Base-by-base conservation (phyloP, 2,329 filamentous ascomycete genomes). In the Penicillium thymicola region DNA sequence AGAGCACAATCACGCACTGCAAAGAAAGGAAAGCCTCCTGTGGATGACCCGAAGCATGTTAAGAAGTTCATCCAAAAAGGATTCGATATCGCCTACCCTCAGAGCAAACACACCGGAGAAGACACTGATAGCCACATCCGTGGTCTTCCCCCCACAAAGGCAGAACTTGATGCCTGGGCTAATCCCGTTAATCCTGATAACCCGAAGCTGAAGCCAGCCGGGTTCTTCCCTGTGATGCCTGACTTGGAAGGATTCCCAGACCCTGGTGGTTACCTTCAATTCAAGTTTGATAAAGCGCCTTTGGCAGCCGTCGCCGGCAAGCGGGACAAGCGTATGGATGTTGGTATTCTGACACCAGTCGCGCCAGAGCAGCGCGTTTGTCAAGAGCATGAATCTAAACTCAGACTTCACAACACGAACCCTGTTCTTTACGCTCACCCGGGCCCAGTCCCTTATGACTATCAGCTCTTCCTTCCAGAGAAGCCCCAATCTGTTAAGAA, bases 31-130 rank as follows among this genome's bases (percentile, higher is more conserved):
- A 76, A 75, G 59, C 63, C 65, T 37, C 75, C 67, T 9, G 75
- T 74, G 59, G 84, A 87, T 59, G 83, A 87, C 64, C 84, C 84
- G 0, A 76, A 80, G 55, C 82, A 85, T 64, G 82, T 87, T 65
- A 79, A 85, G 63, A 79, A 84, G 60, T 80, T 83, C 60, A 81
- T 86, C 48, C 72, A 82, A 57, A 87, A 87, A 66, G 83, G 83
- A 54, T 88, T 87, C 69, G 83, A 87, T 67, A 76, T 87, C 54
- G 85, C 85, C 13, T 85, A 87, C 65, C 85, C 85, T 1, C 70
- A 79, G 50, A 85, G 85, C 67, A 82, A 81, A 52, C 82, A 85
- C 71, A 78, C 70, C 37, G 82, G 82, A n/a, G 79, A 81, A 38
- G 84, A 86, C 65, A 80, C 77, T 21, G 70, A 74, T 2, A 78